Percentiles rank a stretch among this genome's conserved stretches.
Evolutionary conservation across 2,329 filamentous ascomycete genomes (phyloP).

Genomic region (Clonostachys rosea): DNA sequence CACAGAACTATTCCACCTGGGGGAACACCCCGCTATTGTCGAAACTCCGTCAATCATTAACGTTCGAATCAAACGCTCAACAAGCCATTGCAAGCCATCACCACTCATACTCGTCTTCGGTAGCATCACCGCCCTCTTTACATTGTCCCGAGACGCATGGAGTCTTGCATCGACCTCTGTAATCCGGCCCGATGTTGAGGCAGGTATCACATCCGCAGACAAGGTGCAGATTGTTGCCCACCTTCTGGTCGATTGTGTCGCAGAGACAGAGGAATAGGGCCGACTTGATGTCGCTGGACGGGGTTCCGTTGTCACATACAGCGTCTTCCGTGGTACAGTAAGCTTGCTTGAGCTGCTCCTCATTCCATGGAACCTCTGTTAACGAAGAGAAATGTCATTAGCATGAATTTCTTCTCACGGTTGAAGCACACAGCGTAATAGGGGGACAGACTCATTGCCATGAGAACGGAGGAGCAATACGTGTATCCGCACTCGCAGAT

Average conservation of each 20-base stretch:
- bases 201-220: constrained; percentile 32
- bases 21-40: too few species aligned
- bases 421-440: neutral
- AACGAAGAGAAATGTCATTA: neutral
- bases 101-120: too few species aligned
- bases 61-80: too few species aligned
- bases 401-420: neutral
- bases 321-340: constrained; percentile 31
- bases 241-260: constrained; percentile 18
- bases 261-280: constrained; percentile 33
- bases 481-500: constrained; percentile 35
- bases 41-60: too few species aligned
- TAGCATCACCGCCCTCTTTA: too few species aligned
- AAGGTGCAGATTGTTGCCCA: constrained; percentile 27
- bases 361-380: constrained; percentile 23
- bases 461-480: constrained; percentile 31
- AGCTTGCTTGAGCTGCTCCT: constrained; percentile 21
- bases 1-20: too few species aligned
- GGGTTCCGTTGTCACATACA: constrained; percentile 19
- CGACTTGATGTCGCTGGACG: constrained; percentile 19
- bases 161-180: constrained; percentile 28
- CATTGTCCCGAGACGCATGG: constrained; percentile 14
- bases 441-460: constrained; percentile 22
- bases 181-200: constrained; percentile 30
- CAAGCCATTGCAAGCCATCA: too few species aligned